A percentile compares a stretch with the other conserved stretches of the same genome.
phyloP scores from a whole-genome alignment of 169 alveolate species.

The Hammondia hammondi region DNA sequence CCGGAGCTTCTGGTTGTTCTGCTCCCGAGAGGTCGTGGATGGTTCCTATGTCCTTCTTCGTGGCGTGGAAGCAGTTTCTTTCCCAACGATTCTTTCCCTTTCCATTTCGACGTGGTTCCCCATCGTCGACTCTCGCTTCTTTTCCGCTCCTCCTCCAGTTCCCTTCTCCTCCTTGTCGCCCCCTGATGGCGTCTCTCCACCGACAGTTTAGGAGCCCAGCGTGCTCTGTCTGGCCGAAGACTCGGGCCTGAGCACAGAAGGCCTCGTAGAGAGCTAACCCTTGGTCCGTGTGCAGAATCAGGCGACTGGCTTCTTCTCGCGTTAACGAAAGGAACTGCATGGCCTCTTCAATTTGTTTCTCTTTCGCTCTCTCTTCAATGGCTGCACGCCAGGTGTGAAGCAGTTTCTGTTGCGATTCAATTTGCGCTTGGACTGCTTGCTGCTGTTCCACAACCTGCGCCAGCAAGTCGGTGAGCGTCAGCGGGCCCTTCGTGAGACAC shows the following conservation, averaged over 20 bases:
- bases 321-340: neutral
- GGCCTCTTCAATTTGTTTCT: neutral
- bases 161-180: too few species aligned
- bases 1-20: too few species aligned
- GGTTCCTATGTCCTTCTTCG: too few species aligned
- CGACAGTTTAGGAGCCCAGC: too few species aligned
- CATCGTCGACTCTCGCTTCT: too few species aligned
- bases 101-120: too few species aligned
- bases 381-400: neutral
- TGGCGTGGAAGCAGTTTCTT: too few species aligned
- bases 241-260: neutral
- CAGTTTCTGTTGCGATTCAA: neutral
- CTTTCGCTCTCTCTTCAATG: neutral
- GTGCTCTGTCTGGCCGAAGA: neutral
- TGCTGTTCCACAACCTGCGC: neutral
- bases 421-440: neutral
- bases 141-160: too few species aligned
- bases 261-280: neutral
- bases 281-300: neutral
- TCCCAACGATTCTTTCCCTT: too few species aligned
- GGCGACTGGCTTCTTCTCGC: neutral
- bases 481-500: neutral
- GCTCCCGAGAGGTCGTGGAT: too few species aligned
- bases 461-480: neutral
- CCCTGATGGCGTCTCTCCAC: too few species aligned